A percentile compares a stretch with the other conserved stretches of the same genome.
Evolutionary conservation across 257 asterid species (phyloP).

Genomic region (Salvia splendens): DNA sequence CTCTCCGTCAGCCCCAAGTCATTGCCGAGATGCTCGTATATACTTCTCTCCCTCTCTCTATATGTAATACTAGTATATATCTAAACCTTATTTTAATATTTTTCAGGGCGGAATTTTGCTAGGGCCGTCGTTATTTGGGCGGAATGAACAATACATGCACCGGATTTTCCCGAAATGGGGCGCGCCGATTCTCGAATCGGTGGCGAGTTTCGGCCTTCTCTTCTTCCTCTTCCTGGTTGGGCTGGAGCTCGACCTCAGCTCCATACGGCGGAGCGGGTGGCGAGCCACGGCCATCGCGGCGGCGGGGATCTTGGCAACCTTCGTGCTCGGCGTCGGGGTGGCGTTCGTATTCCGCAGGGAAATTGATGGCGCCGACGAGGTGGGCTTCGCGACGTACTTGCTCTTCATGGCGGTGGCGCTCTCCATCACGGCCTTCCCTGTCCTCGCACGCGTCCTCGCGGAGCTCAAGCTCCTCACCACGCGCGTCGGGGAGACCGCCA

Average conservation of each 20-base stretch:
- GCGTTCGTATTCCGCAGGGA: conserved; percentile 43
- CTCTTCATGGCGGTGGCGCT: conserved; percentile 67
- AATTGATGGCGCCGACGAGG: conserved; percentile 47
- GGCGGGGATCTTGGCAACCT: conserved; percentile 57
- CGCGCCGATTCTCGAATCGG: conserved; percentile 51
- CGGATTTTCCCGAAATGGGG: conserved; percentile 60
- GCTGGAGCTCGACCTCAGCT: conserved; percentile 57
- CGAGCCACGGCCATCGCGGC: conserved; percentile 49
- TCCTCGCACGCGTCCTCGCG: conserved; percentile 48
- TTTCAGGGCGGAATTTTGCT: conserved; percentile 60
- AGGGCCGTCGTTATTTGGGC: conserved; percentile 61
- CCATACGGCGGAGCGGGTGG: conserved; percentile 45
- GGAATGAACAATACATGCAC: conserved; percentile 44
- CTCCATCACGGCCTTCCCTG: conserved; percentile 44
- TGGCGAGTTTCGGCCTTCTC: conserved; percentile 57
- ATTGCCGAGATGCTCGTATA: conserved; percentile 58
- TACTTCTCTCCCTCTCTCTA: conserved; percentile 7
- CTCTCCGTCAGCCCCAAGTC: conserved; percentile 67
- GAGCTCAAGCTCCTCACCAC: conserved; percentile 68
- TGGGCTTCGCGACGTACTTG: conserved; percentile 40
- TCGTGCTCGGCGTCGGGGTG: conserved; percentile 45
- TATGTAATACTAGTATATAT: too few species aligned
- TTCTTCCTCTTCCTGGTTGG: conserved; percentile 69
- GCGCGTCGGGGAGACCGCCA: conserved; percentile 57
- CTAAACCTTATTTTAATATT: too few species aligned